Percentiles rank a stretch among this genome's conserved stretches.
Evolutionary conservation across 148 eudicot genomes (phyloP).

Genomic region (Vaccinium macrocarpon): DNA sequence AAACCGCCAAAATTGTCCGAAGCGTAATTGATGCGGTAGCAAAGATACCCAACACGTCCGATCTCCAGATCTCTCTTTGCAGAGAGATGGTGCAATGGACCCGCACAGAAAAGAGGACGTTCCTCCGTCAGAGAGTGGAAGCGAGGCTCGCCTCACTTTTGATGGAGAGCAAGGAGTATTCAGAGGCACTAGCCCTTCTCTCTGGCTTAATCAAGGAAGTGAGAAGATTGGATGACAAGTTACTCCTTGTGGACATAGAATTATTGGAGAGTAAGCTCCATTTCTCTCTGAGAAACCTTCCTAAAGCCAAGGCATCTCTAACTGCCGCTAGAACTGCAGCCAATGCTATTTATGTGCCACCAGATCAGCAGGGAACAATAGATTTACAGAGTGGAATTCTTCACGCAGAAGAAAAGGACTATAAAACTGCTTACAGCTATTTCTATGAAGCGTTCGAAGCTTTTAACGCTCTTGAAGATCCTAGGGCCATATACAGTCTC

Average conservation of each 20-base stretch:
- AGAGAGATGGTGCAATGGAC: slow-evolving; percentile 43
- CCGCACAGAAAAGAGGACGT: slow-evolving; percentile 35
- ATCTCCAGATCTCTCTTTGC: slow-evolving; percentile 42
- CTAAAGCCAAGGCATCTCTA: slow-evolving; percentile 41
- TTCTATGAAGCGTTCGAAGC: slow-evolving; percentile 43
- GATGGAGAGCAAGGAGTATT: slow-evolving; percentile 42
- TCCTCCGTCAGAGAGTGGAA: slow-evolving; percentile 39
- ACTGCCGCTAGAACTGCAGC: slow-evolving; percentile 44
- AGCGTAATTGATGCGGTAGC: slow-evolving; percentile 35
- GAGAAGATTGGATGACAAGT: slow-evolving; percentile 38
- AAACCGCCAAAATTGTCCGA: slow-evolving; percentile 42
- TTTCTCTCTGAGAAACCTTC: slow-evolving; percentile 40
- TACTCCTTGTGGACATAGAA: slow-evolving; percentile 39
- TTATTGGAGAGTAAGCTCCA: slow-evolving; percentile 40
- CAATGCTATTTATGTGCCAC: slow-evolving; percentile 44
- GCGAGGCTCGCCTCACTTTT: slow-evolving; percentile 42
- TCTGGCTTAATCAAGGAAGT: slow-evolving; percentile 37
- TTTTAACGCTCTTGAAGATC: slow-evolving; percentile 39
- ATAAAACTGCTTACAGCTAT: slow-evolving; percentile 40
- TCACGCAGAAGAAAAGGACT: slow-evolving; percentile 42
- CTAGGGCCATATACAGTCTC: slow-evolving; percentile 35
- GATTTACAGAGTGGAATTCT: slow-evolving; percentile 45
- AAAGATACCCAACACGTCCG: slow-evolving; percentile 38
- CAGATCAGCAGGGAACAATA: slow-evolving; percentile 41
- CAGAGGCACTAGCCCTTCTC: slow-evolving; percentile 36